Conservation (phyloP, 23 red algal species). For the Gracilariopsis chorda region DNA sequence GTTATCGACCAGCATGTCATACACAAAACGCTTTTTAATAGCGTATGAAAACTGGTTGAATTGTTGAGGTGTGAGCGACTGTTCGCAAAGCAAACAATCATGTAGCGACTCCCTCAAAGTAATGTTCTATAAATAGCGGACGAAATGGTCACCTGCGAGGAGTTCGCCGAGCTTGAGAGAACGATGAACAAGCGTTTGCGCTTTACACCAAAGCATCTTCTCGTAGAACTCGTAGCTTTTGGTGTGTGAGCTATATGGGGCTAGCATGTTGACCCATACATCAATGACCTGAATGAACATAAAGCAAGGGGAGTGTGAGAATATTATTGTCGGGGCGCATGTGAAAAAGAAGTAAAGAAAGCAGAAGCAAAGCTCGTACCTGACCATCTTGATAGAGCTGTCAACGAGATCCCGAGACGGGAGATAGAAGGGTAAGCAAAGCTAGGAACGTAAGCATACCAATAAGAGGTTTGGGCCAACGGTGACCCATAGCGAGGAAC, state of each 20-base stretch:
- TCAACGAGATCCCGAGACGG: too few species aligned
- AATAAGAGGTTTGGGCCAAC: too few species aligned
- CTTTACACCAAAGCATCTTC: slow-evolving; percentile 47
- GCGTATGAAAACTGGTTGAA: slow-evolving; percentile 20
- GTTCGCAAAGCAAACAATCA: slow-evolving; percentile 27
- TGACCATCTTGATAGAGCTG: neutral
- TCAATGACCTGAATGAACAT: slow-evolving; percentile 4
- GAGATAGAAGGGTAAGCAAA: too few species aligned
- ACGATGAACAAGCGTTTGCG: slow-evolving; percentile 38
- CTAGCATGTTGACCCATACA: slow-evolving; percentile 67
- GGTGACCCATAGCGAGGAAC: too few species aligned
- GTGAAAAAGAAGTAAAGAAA: too few species aligned
- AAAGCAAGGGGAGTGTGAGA: too few species aligned
- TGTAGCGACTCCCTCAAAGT: slow-evolving; percentile 5
- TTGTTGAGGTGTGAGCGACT: slow-evolving; percentile 20
- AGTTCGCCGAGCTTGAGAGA: slow-evolving; percentile 51
- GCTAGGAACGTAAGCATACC: too few species aligned
- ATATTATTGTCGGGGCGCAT: too few species aligned
- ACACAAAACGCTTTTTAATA: slow-evolving; percentile 56
- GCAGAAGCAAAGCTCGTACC: too few species aligned
- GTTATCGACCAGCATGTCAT: slow-evolving; percentile 64
- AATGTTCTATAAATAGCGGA: slow-evolving; percentile 34
- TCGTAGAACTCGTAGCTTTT: slow-evolving; percentile 65
- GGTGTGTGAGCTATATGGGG: slow-evolving; percentile 56
- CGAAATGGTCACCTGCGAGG: slow-evolving; percentile 57